Evolutionary conservation across 2,329 filamentous ascomycete genomes (phyloP).

Genomic region (Nemania abortiva): DNA sequence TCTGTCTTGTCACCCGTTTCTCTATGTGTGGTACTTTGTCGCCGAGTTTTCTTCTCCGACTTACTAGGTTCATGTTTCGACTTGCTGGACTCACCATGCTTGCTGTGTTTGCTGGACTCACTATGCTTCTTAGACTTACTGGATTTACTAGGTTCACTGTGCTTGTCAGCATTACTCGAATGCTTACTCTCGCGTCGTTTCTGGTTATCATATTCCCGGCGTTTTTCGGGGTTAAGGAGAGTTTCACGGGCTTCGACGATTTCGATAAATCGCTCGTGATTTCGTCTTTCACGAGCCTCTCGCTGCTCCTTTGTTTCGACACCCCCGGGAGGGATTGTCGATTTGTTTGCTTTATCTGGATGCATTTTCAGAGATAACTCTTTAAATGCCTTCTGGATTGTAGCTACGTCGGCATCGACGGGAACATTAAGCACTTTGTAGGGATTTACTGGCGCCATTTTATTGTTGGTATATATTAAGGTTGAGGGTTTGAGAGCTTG

Average conservation of each 20-base stretch:
- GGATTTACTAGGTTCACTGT: too few relatives aligned
- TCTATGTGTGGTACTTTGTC: too few relatives aligned
- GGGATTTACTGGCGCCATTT: too few relatives aligned
- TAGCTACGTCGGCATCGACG: not conserved
- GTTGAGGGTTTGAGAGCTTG: too few relatives aligned
- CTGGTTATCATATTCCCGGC: not conserved
- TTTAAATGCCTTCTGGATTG: not conserved
- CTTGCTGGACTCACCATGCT: too few relatives aligned
- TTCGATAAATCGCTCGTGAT: constrained; percentile 1
- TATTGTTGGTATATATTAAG: too few relatives aligned
- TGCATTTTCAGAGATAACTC: not conserved
- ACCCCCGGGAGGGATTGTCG: not conserved
- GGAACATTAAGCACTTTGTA: not conserved
- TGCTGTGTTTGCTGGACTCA: too few relatives aligned
- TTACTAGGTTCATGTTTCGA: too few relatives aligned
- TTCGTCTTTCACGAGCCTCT: not conserved
- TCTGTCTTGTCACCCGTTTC: too few relatives aligned
- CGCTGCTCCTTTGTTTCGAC: not conserved
- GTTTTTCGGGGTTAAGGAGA: not conserved
- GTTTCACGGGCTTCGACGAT: not conserved
- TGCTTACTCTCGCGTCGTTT: not conserved
- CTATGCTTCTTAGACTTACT: too few relatives aligned
- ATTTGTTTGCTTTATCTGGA: not conserved
- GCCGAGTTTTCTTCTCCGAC: too few relatives aligned
- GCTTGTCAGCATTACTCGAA: too few relatives aligned